Evolutionary conservation across 306 rosid species (phyloP), one percentile per base, ranked within the genome.

Genomic region (Heteromeles arbutifolia): DNA sequence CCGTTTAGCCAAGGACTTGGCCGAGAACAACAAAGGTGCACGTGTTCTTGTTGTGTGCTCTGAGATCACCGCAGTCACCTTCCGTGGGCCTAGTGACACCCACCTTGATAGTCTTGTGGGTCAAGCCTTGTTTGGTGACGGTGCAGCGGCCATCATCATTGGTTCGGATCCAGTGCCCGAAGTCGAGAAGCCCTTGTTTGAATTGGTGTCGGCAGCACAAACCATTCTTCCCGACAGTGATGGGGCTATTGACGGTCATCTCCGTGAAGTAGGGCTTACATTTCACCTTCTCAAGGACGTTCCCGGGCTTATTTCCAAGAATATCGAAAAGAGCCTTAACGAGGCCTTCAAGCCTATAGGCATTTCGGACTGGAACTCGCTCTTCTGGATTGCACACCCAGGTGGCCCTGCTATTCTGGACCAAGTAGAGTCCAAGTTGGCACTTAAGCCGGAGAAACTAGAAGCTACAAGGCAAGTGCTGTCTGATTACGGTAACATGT

Each of bases 401-500:
- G 93, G 90, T 41, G 89, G 90, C 1, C 86, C 90, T 0, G 89
- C 89, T 0, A 88, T 88, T 72, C 21, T 88, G 11, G 90, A 86
- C 84, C 84, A 84, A 28, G 85, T 86, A 2, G 90, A 89, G 56
- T 31, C 8, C 0, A 82, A 88, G 48, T 74, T 86, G 82, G 80
- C 62, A n/a, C 82, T 88, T 4, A 83, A 81, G 64, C 79, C 86
- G 1, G 88, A 86, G 8, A 88, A 88, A 69, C 22, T 88, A 74
- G 71, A 80, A 12, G 76, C 93, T 22, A 84, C 93, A 3, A 84
- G 90, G 4, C 84, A 92, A 2, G 83, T 92, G 11, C 81, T 89
- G 2, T 85, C 88, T 6, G 91, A 88, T 10, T 89, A 77, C 31
- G 95, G 93, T 1, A 91, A 91, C 80, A 89, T 89, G 97, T 85